Evolutionary conservation across 805 yeast species (phyloP).

Genomic region (Candida odintsovae): DNA sequence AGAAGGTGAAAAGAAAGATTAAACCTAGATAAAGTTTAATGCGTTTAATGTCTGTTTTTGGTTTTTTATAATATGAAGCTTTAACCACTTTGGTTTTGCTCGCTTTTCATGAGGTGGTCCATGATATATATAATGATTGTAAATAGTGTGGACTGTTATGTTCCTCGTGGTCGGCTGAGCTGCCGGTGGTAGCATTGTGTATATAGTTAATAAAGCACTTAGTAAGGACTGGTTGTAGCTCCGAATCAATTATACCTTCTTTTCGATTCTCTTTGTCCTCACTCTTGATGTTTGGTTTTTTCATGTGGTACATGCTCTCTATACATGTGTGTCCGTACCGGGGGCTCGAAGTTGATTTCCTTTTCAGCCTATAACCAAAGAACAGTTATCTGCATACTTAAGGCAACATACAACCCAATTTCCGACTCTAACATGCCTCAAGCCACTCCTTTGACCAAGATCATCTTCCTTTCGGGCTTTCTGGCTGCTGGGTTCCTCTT

Average conservation of each 20-base stretch:
- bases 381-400: not conserved
- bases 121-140: not conserved
- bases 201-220: not conserved
- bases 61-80: slow-evolving; percentile 1
- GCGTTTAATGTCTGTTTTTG: not conserved
- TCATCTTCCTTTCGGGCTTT: slow-evolving; percentile 69
- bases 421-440: slow-evolving; percentile 2
- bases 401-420: not conserved
- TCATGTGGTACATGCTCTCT: not conserved
- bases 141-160: not conserved
- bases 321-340: not conserved
- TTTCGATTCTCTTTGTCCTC: not conserved
- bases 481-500: slow-evolving; percentile 87
- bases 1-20: slow-evolving; percentile 20
- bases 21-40: not conserved
- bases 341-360: too few relatives aligned
- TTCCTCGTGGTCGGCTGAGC: not conserved
- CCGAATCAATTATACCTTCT: too few relatives aligned
- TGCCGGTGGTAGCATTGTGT: not conserved
- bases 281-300: not conserved
- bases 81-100: not conserved
- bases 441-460: slow-evolving; percentile 63
- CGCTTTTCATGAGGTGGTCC: not conserved
- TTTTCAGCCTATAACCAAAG: not conserved
- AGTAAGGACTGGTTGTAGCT: not conserved